Evolutionary conservation across 2,329 filamentous ascomycete species (phyloP).

Genomic region (Diaporthe humulicola): DNA sequence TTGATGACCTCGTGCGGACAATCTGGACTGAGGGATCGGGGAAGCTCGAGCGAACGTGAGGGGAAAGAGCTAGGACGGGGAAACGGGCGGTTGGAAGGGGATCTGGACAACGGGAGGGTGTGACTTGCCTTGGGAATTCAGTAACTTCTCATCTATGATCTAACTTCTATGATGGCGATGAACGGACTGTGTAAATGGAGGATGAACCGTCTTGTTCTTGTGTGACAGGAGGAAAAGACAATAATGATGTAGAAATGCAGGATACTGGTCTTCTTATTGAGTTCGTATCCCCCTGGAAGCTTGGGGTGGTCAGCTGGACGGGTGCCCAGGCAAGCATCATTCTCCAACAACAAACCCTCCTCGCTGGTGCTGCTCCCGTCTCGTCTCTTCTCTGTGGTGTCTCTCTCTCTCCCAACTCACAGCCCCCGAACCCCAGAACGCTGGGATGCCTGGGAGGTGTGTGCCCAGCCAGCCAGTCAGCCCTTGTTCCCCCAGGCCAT

Average conservation of each 20-base stretch:
- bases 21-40: neutral
- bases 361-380: neutral
- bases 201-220: neutral
- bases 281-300: neutral
- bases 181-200: neutral
- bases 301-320: conserved; percentile 13
- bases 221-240: neutral
- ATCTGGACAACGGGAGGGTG: neutral
- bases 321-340: conserved; percentile 19
- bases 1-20: neutral
- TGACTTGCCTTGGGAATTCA: conserved; percentile 11
- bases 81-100: neutral
- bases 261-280: conserved; percentile 20
- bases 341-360: neutral
- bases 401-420: neutral
- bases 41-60: neutral
- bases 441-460: neutral
- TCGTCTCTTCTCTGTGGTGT: neutral
- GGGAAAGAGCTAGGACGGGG: neutral
- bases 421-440: neutral
- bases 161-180: neutral
- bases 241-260: neutral
- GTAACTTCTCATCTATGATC: conserved; percentile 3
- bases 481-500: conserved; percentile 10
- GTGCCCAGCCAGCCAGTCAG: neutral